Evolutionary conservation across 2,329 filamentous ascomycete species (phyloP).

Genomic region (Alternaria conjuncta): DNA sequence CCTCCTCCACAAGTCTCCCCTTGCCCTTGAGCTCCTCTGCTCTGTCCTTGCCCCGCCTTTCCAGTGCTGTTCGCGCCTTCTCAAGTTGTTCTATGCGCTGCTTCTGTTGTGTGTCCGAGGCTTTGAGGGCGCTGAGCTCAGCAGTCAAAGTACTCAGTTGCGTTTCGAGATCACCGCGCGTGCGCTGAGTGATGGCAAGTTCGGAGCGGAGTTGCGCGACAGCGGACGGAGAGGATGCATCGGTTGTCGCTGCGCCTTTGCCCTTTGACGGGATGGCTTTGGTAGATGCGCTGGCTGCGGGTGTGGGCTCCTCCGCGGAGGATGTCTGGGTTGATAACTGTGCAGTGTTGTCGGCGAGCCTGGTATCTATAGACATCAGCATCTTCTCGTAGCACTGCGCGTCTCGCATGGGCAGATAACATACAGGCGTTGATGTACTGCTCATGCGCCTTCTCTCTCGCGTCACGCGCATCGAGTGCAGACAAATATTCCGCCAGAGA

Average conservation of each 20-base stretch:
- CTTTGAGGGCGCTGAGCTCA: slow-evolving; percentile 69
- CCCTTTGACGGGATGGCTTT: slow-evolving; percentile 35
- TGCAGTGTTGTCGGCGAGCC: slow-evolving; percentile 55
- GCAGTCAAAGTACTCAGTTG: slow-evolving; percentile 67
- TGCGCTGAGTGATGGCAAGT: slow-evolving; percentile 77
- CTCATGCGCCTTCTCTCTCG: slow-evolving; percentile 68
- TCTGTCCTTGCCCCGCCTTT: slow-evolving; percentile 74
- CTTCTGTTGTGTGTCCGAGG: slow-evolving; percentile 65
- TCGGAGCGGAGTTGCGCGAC: slow-evolving; percentile 61
- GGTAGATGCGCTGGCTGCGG: slow-evolving; percentile 24
- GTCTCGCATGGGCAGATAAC: slow-evolving; percentile 26
- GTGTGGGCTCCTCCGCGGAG: slow-evolving; percentile 24
- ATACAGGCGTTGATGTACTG: slow-evolving; percentile 81
- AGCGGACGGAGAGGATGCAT: slow-evolving; percentile 21
- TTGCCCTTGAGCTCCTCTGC: slow-evolving; percentile 88
- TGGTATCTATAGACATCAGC: slow-evolving; percentile 47
- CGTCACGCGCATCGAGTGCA: slow-evolving; percentile 74
- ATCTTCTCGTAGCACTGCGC: background rate
- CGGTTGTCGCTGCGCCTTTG: slow-evolving; percentile 22
- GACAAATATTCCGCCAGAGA: slow-evolving; percentile 84
- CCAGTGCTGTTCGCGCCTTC: slow-evolving; percentile 66
- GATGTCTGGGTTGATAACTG: slow-evolving; percentile 35
- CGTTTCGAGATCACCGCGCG: slow-evolving; percentile 70
- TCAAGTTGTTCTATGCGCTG: slow-evolving; percentile 68
- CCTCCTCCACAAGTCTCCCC: slow-evolving; percentile 80